Conservation (phyloP, 2,329 filamentous ascomycete species). For the Eurotiales sp. region DNA sequence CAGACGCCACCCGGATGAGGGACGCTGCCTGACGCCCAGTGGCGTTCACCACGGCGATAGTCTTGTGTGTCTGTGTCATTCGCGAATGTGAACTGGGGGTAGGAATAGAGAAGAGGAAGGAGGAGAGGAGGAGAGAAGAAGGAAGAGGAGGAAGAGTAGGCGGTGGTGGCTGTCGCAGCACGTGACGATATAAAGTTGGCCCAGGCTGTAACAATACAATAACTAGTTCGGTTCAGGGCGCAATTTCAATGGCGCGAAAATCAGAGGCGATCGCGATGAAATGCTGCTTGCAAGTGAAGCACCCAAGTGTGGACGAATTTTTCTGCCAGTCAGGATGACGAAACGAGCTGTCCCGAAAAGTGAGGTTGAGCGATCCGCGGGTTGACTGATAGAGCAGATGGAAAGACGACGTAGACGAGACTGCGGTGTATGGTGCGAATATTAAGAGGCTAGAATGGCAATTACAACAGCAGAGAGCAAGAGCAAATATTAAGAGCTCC, state of each 20-base stretch:
- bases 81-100: slow-evolving; percentile 15
- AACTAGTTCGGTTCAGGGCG: too few relatives aligned
- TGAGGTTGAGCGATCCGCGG: not conserved
- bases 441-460: not conserved
- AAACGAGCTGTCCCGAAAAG: not conserved
- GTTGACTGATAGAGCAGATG: not conserved
- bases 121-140: not conserved
- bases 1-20: slow-evolving; percentile 87
- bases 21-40: slow-evolving; percentile 94
- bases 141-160: not conserved
- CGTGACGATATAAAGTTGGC: slow-evolving; percentile 4
- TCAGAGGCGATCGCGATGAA: too few relatives aligned
- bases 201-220: too few relatives aligned
- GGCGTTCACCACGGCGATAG: slow-evolving; percentile 91
- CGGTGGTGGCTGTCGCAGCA: not conserved
- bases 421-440: too few relatives aligned
- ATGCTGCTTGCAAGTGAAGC: too few relatives aligned
- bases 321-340: slow-evolving; percentile 10
- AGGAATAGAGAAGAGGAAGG: not conserved
- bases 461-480: not conserved
- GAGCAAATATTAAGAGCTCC: not conserved
- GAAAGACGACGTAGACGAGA: too few relatives aligned
- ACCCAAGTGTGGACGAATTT: not conserved
- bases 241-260: too few relatives aligned
- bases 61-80: slow-evolving; percentile 58